Base-by-base conservation (phyloP, 805 yeast species). In the Wickerhamomyces rabaulensis region DNA sequence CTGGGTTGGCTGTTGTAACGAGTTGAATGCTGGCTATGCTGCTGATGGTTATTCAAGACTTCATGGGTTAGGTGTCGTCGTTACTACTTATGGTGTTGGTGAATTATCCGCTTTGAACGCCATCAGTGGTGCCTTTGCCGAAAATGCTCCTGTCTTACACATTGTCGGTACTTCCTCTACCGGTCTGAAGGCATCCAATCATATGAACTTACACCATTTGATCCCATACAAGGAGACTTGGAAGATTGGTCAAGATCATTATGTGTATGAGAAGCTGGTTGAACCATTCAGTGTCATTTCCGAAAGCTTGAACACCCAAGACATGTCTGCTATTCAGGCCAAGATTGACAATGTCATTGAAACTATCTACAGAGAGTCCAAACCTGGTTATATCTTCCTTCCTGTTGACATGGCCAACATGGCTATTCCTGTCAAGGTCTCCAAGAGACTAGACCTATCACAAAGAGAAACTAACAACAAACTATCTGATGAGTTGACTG, bases 1-100 rank as follows among this genome's bases (percentile, higher is more conserved):
- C 48, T 89, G 95, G 87, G 76, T 87, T 39, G 95, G 95, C 25
- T 78, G 80, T 54, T 86, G 96, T 63, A 91, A 91, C 61, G 97
- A 90, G 68, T 75, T 91, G 55, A 91, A 90, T 57, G 87, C 95
- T 2, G 91, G 95, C 4, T 90, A 90, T 65, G 86, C 95, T 10
- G 90, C 91, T 9, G 96, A 90, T 62, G 97, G 96, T 7, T 91
- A 88, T 58, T 79, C 94, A 17, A 73, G 90, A 52, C 47, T 69
- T 42, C 69, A 68, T 47, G 52, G 54, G 0, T 50, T 70, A 9
- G 70, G 69, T 17, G 69, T 66, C 22, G 47, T 69, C 9, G 54
- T 69, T 27, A 69, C 74, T 0, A 90, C 97, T 6, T 87, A 75
- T 64, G 97, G 96, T 31, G 97, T 91, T 17, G 97, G 97, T 40